phyloP scores from a whole-genome alignment of 2,329 filamentous ascomycete genomes.

The Claviceps pazoutovae region DNA sequence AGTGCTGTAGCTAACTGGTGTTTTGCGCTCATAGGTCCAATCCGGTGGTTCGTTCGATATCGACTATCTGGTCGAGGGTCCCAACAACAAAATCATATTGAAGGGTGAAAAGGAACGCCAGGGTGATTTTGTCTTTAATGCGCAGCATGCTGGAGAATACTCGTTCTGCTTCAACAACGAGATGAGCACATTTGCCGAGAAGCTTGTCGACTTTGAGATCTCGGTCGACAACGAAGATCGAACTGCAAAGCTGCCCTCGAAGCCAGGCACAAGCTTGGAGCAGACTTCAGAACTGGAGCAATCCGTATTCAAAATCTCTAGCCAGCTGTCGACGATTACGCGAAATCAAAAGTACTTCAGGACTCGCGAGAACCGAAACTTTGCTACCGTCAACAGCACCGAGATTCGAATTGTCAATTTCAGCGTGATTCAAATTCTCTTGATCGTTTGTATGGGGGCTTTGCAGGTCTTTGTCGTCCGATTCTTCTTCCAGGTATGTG shows the following conservation, averaged over 20 bases:
- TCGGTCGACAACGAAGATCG: constrained; percentile 84
- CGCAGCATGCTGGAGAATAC: constrained; percentile 77
- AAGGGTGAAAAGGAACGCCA: constrained; percentile 84
- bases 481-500: constrained; percentile 86
- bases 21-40: constrained; percentile 56
- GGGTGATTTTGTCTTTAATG: constrained; percentile 96
- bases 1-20: background rate
- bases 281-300: constrained; percentile 84
- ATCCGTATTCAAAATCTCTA: constrained; percentile 86
- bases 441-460: constrained; percentile 91
- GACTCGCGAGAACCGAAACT: constrained; percentile 96
- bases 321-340: constrained; percentile 84
- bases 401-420: constrained; percentile 96
- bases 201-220: constrained; percentile 96
- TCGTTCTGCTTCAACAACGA: constrained; percentile 97
- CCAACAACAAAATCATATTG: constrained; percentile 66
- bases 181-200: constrained; percentile 96
- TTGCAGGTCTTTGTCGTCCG: constrained; percentile 93
- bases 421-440: constrained; percentile 76
- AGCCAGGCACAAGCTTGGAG: constrained; percentile 77
- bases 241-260: constrained; percentile 62
- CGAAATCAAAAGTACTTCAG: constrained; percentile 99
- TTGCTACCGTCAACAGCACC: constrained; percentile 92
- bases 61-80: constrained; percentile 79
- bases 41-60: constrained; percentile 95